Percentiles rank a stretch among this genome's conserved stretches.
phyloP scores from a whole-genome alignment of 2,329 filamentous ascomycete species.

The Xylaria sp. region DNA sequence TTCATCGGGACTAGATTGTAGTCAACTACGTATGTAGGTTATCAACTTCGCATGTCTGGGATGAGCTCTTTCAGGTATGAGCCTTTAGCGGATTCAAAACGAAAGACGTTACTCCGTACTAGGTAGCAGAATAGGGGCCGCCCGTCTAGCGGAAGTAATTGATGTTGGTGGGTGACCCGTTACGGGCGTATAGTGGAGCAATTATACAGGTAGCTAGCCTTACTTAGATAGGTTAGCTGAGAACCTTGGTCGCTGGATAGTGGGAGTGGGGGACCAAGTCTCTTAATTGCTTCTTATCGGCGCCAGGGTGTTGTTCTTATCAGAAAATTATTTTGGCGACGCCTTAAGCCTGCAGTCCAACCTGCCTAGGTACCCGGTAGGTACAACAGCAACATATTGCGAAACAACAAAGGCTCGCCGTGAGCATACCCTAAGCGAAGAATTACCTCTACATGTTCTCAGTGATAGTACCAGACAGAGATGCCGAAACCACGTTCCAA shows the following conservation, averaged over 20 bases:
- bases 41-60: no score
- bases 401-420: not conserved
- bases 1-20: no score
- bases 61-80: no score
- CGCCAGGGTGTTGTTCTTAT: conserved; percentile 8
- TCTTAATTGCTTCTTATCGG: conserved; percentile 20
- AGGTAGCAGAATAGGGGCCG: no score
- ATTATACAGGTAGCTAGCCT: no score
- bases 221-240: no score
- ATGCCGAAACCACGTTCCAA: conserved; percentile 52
- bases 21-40: no score
- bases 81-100: no score
- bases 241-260: not conserved
- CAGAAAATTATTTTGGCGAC: conserved; percentile 33
- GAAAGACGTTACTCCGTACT: no score
- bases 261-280: not conserved
- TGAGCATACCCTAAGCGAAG: not conserved
- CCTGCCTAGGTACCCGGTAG: not conserved
- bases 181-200: no score
- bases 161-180: no score
- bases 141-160: no score
- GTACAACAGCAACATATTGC: not conserved
- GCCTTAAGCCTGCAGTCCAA: not conserved
- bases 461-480: conserved; percentile 7
- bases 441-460: not conserved